Percentiles rank a stretch among this genome's conserved stretches.
phyloP scores from a whole-genome alignment of 148 eudicot genomes.

The Drosera capensis region DNA sequence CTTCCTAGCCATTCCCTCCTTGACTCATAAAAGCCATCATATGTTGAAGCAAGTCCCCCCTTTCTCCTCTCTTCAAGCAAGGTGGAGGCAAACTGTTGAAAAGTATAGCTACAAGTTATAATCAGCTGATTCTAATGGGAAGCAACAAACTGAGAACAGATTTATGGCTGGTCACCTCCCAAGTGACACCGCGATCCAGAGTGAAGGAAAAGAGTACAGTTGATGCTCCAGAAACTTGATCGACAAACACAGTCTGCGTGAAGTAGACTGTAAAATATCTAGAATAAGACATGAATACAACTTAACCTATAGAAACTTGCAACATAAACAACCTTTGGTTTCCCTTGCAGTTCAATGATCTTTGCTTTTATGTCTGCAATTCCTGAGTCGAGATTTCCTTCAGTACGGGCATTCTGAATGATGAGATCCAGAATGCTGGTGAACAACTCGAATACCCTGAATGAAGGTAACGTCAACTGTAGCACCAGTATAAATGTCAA shows the following conservation, averaged over 20 bases:
- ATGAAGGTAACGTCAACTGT: constrained; percentile 1
- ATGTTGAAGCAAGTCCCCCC: constrained; percentile 43
- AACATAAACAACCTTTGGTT: constrained; percentile 57
- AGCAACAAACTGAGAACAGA: not conserved
- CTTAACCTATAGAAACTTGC: not conserved
- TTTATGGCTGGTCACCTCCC: constrained; percentile 47
- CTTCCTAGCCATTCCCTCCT: constrained; percentile 93
- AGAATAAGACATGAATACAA: not conserved
- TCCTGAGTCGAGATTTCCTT: constrained; percentile 90
- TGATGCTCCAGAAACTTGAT: constrained; percentile 85
- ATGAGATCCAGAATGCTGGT: constrained; percentile 66
- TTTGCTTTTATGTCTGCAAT: constrained; percentile 87
- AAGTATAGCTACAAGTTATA: constrained; percentile 5
- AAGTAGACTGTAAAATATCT: constrained; percentile 3
- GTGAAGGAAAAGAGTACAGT: constrained; percentile 76
- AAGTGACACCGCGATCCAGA: constrained; percentile 77
- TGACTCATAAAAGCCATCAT: constrained; percentile 85
- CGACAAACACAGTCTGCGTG: constrained; percentile 83
- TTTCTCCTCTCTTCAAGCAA: constrained; percentile 75
- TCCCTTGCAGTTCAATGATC: constrained; percentile 52
- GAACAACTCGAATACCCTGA: constrained; percentile 91
- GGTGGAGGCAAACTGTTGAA: constrained; percentile 58
- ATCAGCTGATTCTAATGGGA: not conserved
- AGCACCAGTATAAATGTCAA: not conserved
- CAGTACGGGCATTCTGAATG: constrained; percentile 67